Base-by-base conservation (phyloP, 495 filamentous ascomycete species). In the Xylaria flabelliformis region DNA sequence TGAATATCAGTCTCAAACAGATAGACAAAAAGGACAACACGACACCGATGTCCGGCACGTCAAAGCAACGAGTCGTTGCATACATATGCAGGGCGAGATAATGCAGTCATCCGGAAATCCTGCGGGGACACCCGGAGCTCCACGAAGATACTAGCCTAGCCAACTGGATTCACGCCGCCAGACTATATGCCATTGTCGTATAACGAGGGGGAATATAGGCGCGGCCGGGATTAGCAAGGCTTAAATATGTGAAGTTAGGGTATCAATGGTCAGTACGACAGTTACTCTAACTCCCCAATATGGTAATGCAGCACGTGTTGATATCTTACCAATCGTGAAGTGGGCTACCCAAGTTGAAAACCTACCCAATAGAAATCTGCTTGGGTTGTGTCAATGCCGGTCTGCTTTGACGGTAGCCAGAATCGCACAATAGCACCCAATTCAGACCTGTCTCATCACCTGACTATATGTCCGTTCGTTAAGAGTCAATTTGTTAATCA, bases 31-130 rank as follows among this genome's bases (percentile, higher is more conserved):
- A 63, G 21, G 10, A 63, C n/a, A n/a, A 19, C 44, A 39, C 24
- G 13, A n/a, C 41, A 26, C 26, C 53, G 13, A 26, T 32, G 3
- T 56, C 53, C 26, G 50, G 50, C 26, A 17, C 26, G 12, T 64
- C 61, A 46, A 44, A 64, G 39, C 3, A 29, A 39, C 15, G 44
- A 56, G 13, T 56, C 13, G 9, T 5, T n/a, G 24, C 51, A 15
- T 55, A 21, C 61, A 9, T 15, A 44, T 64, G 41, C 41, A 21
- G 61, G 24, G 61, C 8, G 39, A 5, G 39, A 41, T 26, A 8
- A 63, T 44, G 59, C 39, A 9, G 59, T 10, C 59, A 63, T 63
- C 34, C 59, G 59, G 59, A 32, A 41, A 63, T 15, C 21, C 59
- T 42, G 36, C 36, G 36, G 59, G 26, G 19, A n/a, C 55, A 59